Conservation (phyloP, 2,329 filamentous ascomycete genomes). For the Coniochaeta prunicola region DNA sequence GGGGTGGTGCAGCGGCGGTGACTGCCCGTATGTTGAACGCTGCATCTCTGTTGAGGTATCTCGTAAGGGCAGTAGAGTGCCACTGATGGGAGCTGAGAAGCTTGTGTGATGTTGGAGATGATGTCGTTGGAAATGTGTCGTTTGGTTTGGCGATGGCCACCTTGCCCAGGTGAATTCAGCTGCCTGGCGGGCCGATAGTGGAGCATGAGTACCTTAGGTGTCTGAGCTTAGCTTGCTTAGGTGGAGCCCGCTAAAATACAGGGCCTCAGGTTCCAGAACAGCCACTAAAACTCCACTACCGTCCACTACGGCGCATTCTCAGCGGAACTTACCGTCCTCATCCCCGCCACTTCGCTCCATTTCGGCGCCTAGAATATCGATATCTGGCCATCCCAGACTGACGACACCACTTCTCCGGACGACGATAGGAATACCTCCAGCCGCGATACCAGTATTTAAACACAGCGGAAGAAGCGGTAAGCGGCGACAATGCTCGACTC, state of each 20-base stretch:
- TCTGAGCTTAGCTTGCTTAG: too few species aligned
- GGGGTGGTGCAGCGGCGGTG: slow-evolving; percentile 91
- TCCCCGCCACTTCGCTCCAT: too few species aligned
- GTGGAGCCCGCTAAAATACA: too few species aligned
- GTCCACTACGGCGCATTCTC: too few species aligned
- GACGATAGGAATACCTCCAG: too few species aligned
- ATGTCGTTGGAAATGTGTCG: neutral
- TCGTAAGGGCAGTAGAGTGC: neutral
- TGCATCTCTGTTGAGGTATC: slow-evolving; percentile 64
- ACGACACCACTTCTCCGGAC: neutral
- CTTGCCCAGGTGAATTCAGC: neutral
- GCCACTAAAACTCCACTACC: too few species aligned
- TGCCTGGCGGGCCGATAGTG: neutral
- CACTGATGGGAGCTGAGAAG: neutral
- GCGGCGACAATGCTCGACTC: slow-evolving; percentile 70
- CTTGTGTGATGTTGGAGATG: neutral
- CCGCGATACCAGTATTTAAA: too few species aligned
- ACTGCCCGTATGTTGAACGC: slow-evolving; percentile 75
- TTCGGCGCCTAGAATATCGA: too few species aligned
- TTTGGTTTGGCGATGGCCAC: neutral
- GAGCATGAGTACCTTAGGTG: neutral
- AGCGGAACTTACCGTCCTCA: too few species aligned
- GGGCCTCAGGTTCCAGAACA: too few species aligned
- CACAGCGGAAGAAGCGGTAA: slow-evolving; percentile 6
- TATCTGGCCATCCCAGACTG: neutral